These are phyloP conservation scores for Teratosphaeria gauchensis DNA, from an alignment of 2,329 filamentous ascomycete genomes.

Conservation along the genomic window DNA sequence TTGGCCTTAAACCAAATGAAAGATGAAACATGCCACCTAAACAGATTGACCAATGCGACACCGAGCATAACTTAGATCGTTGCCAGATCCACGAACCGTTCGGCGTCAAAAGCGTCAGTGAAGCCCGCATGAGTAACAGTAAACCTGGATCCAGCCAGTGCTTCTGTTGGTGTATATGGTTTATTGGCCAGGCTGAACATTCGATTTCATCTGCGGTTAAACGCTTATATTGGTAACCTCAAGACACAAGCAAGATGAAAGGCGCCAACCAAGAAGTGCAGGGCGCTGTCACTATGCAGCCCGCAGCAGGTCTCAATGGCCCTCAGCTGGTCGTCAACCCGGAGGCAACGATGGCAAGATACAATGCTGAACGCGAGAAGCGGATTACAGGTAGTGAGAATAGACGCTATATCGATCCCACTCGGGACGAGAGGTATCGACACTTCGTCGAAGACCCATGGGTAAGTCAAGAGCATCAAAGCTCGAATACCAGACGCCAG, in stretches of 20 bases:
- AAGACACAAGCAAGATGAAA: background rate
- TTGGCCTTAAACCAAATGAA: too few species aligned
- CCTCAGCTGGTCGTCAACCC: background rate
- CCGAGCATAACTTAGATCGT: too few species aligned
- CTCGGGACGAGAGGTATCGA: constrained; percentile 13
- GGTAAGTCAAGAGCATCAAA: background rate
- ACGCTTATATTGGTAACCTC: background rate
- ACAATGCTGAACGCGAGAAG: constrained; percentile 19
- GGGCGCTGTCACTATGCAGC: too few species aligned
- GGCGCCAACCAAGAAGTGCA: background rate
- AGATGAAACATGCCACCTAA: too few species aligned
- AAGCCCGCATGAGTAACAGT: too few species aligned
- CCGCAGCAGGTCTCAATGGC: background rate
- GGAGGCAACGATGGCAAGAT: constrained; percentile 8
- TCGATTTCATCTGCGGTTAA: background rate
- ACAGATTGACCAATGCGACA: too few species aligned
- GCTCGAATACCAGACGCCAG: background rate
- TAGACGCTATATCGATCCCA: constrained; percentile 17
- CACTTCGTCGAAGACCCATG: constrained; percentile 24
- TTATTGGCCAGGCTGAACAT: too few species aligned
- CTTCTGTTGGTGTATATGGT: too few species aligned
- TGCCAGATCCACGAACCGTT: too few species aligned
- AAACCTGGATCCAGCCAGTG: too few species aligned
- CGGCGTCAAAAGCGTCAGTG: too few species aligned
- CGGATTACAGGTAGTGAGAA: constrained; percentile 14